Base-by-base conservation (phyloP, 495 filamentous ascomycete species). In the Podospora australis region DNA sequence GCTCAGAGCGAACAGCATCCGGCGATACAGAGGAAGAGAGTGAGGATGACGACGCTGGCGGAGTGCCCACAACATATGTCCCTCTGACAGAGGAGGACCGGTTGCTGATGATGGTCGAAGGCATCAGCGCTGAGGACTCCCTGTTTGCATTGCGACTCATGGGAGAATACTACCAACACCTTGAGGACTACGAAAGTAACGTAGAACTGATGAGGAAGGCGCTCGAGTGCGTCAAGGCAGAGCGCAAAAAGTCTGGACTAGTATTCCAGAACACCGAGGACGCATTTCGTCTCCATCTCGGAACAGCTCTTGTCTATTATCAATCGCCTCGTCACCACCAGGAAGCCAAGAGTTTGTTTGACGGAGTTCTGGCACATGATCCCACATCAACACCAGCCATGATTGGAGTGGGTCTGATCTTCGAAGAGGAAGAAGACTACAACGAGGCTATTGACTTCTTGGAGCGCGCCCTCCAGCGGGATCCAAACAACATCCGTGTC, bases 401-500 rank as follows among this genome's bases (percentile, higher is more conserved):
- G 28, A 84, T 97, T 41, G 92, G 92, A 2, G 79, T 96, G 42
- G 92, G 92, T 8, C 65, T 96, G 20, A 90, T 98, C 25, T 80
- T 90, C 32, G 87, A 96, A 66, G 90, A 96, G 50, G 87, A 96
- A 55, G 86, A 94, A 53, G 82, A 97, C 35, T 95, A 87, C 62
- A 63, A 70, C 22, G 75, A 82, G 56, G 94, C 94, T 0, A 79
- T 88, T 44, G 74, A 80, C 39, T 95, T 92, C 58, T 65, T 98
- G 8, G 70, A 73, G 25, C 77, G 84, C 51, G 92, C 94, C 1
- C 60, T 91, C 21, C 62, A 78, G 50, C 74, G 83, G 19, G 86
- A 92, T 58, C 70, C 78, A 16, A 63, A 67, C 6, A 92, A 95
- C 58, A 67, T 88, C 29, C 83, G 80, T 30, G 83, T 97, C 23